These are phyloP conservation scores for Kuraishia hungarica DNA, from an alignment of 805 yeast genomes.

Conservation along the genomic window DNA sequence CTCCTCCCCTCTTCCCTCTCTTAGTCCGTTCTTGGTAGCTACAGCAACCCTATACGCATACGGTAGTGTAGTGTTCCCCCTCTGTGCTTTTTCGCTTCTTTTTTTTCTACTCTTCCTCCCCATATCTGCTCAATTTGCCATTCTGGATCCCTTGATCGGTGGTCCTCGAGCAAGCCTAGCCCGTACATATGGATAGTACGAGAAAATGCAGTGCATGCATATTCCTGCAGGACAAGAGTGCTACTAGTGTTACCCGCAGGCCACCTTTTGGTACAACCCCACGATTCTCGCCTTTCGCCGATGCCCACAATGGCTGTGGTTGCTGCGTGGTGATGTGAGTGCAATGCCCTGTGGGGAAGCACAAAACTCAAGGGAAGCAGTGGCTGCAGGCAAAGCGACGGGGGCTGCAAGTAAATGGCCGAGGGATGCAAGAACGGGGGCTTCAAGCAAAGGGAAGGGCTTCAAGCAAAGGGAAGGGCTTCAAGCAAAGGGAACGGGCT, in stretches of 20 bases:
- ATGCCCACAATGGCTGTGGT: not conserved
- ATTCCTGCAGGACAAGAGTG: not conserved
- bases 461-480: too few species aligned
- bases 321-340: not conserved
- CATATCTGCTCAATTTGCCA: not conserved
- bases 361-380: not conserved
- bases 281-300: not conserved
- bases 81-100: not conserved
- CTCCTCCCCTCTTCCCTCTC: too few species aligned
- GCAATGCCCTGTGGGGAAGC: not conserved
- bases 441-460: too few species aligned
- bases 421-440: too few species aligned
- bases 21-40: too few species aligned
- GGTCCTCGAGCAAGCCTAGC: not conserved
- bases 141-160: not conserved
- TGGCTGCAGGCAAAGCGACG: too few species aligned
- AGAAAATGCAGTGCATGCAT: not conserved
- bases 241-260: not conserved
- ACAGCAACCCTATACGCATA: too few species aligned
- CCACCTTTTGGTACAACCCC: not conserved
- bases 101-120: not conserved
- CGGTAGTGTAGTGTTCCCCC: too few species aligned
- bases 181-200: not conserved
- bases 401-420: too few species aligned
- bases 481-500: too few species aligned